Base-by-base conservation (phyloP, 2,329 filamentous ascomycete genomes). In the Curvularia eragrostidis region DNA sequence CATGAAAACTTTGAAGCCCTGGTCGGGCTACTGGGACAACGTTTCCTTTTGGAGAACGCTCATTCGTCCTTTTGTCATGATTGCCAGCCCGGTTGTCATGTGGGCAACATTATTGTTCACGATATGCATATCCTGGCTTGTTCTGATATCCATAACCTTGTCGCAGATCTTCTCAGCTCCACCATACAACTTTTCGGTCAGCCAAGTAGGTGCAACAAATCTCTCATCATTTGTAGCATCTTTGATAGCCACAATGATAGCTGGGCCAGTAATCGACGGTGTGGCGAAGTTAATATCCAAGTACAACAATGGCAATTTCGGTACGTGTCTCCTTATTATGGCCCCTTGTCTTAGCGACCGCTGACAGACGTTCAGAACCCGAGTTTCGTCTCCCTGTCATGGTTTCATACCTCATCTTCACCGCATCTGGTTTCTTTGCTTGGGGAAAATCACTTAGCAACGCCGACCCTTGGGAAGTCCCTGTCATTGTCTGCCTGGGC, bases 141-240 rank as follows among this genome's bases (percentile, higher is more conserved):
- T 70, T 2, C 54, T 67, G 28, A 70, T 70, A 38, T 68, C 64
- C 6, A 65, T 68, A 28, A 70, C 67, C 3, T 46, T 70, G 8
- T 70, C 67, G 26, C 67, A 70, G 19, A 70, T 70, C 12, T 68
- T 70, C 50, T 68, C 66, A 1, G 66, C 66, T 0, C 67, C 67
- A 3, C 67, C 66, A 2, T 70, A 70, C 47, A 70, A 55, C 30
- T 70, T 70, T 49, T 67, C 64, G 7, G 63, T 70, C 30, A 62
- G 56, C n/a, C 43, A 61, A 0, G 66, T 68, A 5, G 64, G 67
- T 15, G 66, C 66, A 8, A 68, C 66, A 3, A 70, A 70, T 21
- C 42, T 70, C 1, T 70, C 67, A 0, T 67, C 67, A 1, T 70
- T 70, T 9, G 60, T 70, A 5, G 67, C 66, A 3, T 68, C 67